Base-by-base conservation (phyloP, 2,329 filamentous ascomycete genomes). In the Aspergillus quadrilineatus region DNA sequence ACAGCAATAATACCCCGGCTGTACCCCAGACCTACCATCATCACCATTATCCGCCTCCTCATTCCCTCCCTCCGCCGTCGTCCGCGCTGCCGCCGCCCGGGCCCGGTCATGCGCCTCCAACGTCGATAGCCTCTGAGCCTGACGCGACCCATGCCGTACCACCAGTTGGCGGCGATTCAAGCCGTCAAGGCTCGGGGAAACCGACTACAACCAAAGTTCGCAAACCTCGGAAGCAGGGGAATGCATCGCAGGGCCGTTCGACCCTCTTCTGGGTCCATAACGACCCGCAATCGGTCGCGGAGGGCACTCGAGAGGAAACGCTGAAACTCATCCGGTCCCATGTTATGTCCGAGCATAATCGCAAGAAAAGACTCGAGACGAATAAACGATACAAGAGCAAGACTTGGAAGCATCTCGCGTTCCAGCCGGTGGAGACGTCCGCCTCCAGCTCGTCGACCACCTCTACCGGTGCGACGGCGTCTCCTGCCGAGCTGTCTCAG, bases 311-410 rank as follows among this genome's bases (percentile, higher is more conserved):
- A 30, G 72, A 75, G 39, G 72, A 74, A 46, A 75, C 72, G 1
- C 60, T 75, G 56, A 75, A 75, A 60, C 69, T 73, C 36, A 75
- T 75, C 48, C 72, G 73, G n/a, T 75, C 73, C 15, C 73, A 75
- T 68, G 73, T 75, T 42, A 75, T 75, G 73, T 75, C 73, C 39
- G 73, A 75, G 55, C 73, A 75, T 56, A 75, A 75, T 60, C 70
- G 73, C 57, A 75, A 75, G 61, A 75, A 75, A 53, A 64, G 73
- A 45, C 60, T 74, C 49, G 73, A 75, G 36, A 75, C 66, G 34
- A 74, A 71, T 4, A 72, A 73, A 53, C 70, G 71, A 10, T 73
- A 74, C 59, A 75, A 72, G 57, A 67, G 63, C 56, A 73, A 73
- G 59, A 65, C 70, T 30, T 75, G 68, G 67, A 74, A 74, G 46